Evolutionary conservation across 306 rosid genomes (phyloP).

Genomic region (Malus orientalis): DNA sequence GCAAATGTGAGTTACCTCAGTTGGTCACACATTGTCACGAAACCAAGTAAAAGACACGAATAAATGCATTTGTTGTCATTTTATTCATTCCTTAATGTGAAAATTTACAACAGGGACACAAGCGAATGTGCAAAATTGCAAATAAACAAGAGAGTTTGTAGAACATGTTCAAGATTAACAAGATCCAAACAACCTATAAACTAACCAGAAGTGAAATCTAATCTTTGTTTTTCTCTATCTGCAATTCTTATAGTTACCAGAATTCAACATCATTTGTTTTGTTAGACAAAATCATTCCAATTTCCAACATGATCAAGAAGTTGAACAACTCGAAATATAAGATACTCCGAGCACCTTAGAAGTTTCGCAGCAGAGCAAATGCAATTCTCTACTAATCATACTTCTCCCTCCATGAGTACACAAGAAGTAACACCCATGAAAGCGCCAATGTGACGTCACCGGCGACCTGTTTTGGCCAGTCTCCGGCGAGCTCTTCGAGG

Average conservation of each 20-base stretch:
- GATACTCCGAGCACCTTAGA: background rate
- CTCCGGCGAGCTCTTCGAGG: conserved; percentile 53
- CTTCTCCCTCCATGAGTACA: conserved; percentile 77
- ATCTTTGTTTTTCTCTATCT: background rate
- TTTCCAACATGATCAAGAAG: background rate
- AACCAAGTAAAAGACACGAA: no score
- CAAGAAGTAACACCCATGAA: conserved; percentile 74
- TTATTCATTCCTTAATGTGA: background rate
- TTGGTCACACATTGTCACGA: background rate
- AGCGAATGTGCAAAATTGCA: background rate
- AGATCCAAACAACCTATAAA: background rate
- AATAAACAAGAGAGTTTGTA: background rate
- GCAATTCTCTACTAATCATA: conserved; percentile 41
- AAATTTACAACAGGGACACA: background rate
- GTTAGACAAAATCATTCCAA: background rate
- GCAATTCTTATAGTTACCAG: background rate
- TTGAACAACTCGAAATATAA: background rate
- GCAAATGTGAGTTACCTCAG: background rate
- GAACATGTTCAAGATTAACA: background rate
- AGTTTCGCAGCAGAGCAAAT: background rate
- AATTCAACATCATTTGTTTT: background rate
- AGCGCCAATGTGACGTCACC: conserved; percentile 73
- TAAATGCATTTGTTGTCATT: background rate
- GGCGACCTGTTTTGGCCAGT: conserved; percentile 63
- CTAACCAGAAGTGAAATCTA: background rate